Percentiles rank a stretch among this genome's conserved stretches.
phyloP scores from a whole-genome alignment of 179 eudicot species.

The Sideroxylon spinosum region DNA sequence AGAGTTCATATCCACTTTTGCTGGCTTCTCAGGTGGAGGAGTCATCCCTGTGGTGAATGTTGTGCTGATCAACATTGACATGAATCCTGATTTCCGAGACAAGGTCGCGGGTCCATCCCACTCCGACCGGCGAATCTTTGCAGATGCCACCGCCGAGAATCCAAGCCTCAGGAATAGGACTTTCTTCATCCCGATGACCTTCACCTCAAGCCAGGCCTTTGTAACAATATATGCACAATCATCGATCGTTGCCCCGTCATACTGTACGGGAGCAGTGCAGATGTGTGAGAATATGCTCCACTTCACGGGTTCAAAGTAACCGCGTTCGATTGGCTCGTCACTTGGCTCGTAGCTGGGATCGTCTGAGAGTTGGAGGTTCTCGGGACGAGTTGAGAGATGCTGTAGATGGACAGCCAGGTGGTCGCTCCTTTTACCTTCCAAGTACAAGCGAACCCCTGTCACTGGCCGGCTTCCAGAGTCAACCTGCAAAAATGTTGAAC shows the following conservation, averaged over 20 bases:
- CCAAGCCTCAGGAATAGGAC: slow-evolving; percentile 81
- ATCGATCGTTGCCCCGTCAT: slow-evolving; percentile 41
- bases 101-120: slow-evolving; percentile 70
- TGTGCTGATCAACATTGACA: slow-evolving; percentile 75
- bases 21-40: slow-evolving; percentile 35
- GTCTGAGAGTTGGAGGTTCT: slow-evolving; percentile 56
- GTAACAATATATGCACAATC: slow-evolving; percentile 70
- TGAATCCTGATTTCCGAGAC: slow-evolving; percentile 70
- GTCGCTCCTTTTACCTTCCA: slow-evolving; percentile 84
- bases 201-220: slow-evolving; percentile 90
- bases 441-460: slow-evolving; percentile 76
- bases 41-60: slow-evolving; percentile 56
- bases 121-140: slow-evolving; percentile 56
- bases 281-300: slow-evolving; percentile 93
- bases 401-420: slow-evolving; percentile 85
- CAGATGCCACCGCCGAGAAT: slow-evolving; percentile 64
- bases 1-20: slow-evolving; percentile 79
- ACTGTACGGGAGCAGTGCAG: slow-evolving; percentile 78
- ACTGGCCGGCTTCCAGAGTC: slow-evolving; percentile 75
- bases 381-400: slow-evolving; percentile 72
- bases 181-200: slow-evolving; percentile 65
- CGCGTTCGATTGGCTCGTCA: slow-evolving; percentile 40
- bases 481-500: slow-evolving; percentile 41
- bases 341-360: slow-evolving; percentile 43
- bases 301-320: slow-evolving; percentile 70